Conservation (phyloP, 2,329 filamentous ascomycete genomes). For the Penicillium polonicum region DNA sequence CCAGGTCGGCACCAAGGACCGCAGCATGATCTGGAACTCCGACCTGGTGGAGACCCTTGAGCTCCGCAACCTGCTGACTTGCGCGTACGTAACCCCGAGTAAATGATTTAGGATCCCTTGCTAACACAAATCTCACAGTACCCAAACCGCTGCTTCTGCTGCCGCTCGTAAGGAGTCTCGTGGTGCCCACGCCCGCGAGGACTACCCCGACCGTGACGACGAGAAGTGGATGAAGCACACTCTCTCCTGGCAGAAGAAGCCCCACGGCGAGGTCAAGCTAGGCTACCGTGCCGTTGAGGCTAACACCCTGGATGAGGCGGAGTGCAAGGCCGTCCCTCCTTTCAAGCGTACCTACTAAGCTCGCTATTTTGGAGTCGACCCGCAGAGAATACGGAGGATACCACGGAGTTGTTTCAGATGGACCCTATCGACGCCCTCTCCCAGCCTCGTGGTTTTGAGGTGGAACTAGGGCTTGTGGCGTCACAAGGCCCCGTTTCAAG, state of each 20-base stretch:
- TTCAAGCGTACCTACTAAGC: slow-evolving; percentile 70
- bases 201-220: slow-evolving; percentile 93
- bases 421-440: slow-evolving; percentile 6
- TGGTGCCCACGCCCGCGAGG: slow-evolving; percentile 95
- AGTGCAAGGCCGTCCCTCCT: slow-evolving; percentile 94
- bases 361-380: slow-evolving; percentile 10
- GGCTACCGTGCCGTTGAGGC: slow-evolving; percentile 80
- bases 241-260: slow-evolving; percentile 89
- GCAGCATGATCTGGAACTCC: slow-evolving; percentile 99
- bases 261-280: slow-evolving; percentile 83
- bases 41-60: slow-evolving; percentile 96
- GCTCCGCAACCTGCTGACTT: slow-evolving; percentile 90
- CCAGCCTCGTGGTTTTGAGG: neutral
- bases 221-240: slow-evolving; percentile 99
- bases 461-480: slow-evolving; percentile 13
- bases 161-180: slow-evolving; percentile 95
- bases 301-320: slow-evolving; percentile 85
- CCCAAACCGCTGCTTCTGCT: slow-evolving; percentile 87
- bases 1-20: slow-evolving; percentile 92
- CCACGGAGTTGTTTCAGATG: slow-evolving; percentile 24
- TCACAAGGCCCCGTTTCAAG: slow-evolving; percentile 8
- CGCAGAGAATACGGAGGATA: slow-evolving; percentile 16
- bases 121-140: slow-evolving; percentile 46
- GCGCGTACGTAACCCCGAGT: slow-evolving; percentile 68
- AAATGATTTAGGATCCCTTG: neutral